Conservation (phyloP, 2,329 filamentous ascomycete species). For the Knoxdaviesia proteae region DNA sequence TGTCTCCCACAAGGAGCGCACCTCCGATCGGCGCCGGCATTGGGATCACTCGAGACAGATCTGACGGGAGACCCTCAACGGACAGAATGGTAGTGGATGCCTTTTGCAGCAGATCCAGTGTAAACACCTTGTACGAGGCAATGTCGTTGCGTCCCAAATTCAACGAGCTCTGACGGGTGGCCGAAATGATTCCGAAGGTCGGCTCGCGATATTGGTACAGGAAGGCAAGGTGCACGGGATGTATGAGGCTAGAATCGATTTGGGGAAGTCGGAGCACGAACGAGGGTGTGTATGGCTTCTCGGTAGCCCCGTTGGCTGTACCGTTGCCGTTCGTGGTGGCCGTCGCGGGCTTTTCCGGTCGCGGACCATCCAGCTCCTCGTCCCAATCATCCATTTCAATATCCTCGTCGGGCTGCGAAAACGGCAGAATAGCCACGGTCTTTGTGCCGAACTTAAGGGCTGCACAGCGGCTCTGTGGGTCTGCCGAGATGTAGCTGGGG, state of each 20-base stretch:
- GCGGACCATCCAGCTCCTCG: constrained; percentile 53
- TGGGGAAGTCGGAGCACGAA: constrained; percentile 83
- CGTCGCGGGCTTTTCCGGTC: constrained; percentile 24
- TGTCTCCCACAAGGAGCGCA: constrained; percentile 65
- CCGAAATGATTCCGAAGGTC: constrained; percentile 85
- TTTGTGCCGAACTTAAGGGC: constrained; percentile 79
- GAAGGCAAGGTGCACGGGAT: constrained; percentile 82
- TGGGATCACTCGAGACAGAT: constrained; percentile 64
- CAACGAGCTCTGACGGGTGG: constrained; percentile 49
- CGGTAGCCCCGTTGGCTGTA: constrained; percentile 10
- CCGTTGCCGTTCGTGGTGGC: constrained; percentile 15
- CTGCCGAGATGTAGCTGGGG: constrained; percentile 65
- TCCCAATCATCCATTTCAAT: constrained; percentile 85
- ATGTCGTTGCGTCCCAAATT: constrained; percentile 70
- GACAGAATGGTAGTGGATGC: constrained; percentile 86
- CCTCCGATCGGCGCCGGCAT: constrained; percentile 76
- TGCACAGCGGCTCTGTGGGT: constrained; percentile 82
- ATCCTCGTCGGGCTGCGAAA: constrained; percentile 69
- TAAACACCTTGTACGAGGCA: constrained; percentile 83
- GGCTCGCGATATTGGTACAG: constrained; percentile 93
- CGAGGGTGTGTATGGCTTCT: constrained; percentile 59
- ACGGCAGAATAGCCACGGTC: constrained; percentile 83
- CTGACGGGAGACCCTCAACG: constrained; percentile 66
- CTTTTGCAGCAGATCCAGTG: constrained; percentile 77
- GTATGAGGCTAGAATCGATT: constrained; percentile 68